Evolutionary conservation across 2,329 filamentous ascomycete species (phyloP), one percentile per base, ranked within the genome.

Genomic region (Talaromyces sp.): DNA sequence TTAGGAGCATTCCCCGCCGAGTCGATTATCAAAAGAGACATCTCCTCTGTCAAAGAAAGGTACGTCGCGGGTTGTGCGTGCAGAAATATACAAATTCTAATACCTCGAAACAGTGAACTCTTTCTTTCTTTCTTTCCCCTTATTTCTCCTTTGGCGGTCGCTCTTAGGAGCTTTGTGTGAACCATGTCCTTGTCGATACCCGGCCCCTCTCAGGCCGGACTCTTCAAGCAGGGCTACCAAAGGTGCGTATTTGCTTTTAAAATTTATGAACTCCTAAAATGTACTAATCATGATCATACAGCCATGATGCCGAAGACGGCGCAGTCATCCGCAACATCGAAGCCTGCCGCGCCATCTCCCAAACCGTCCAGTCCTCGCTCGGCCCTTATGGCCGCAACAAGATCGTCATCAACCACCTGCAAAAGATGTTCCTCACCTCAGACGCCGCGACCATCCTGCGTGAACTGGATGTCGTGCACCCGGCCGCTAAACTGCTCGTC

Each of bases 401-500:
- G 83, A 93, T 99, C 74, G 91, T 99, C 81, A 98, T 99, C 84
- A 99, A 99, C 83, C 96, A 99, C 81, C 84, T 99, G 65, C 91
- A 96, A 78, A 99, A 99, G 84, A 97, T 99, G 95, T 96, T 97
- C 70, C 84, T 99, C 66, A 99, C 96, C 69, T 98, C 93, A 63
- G 95, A 99, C 74, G 95, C 95, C 66, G 95, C 95, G 67, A 98
- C 95, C 50, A 99, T 99, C 74, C 85, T 99, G 69, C 89, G 92
- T 72, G 96, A 99, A 81, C 87, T 99, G 76, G 95, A 99, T 73
- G 95, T 99, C 64, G 93, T 99, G 60, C 95, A 99, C 81, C 95
- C 96, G 64, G 95, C 95, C 61, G 96, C 95, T 56, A 99, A 99
- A 81, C 84, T 99, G 66, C 82, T 99, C 58, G 95, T 99, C 69